Base-by-base conservation (phyloP, 176 grass and related monocot species). In the Eleusine indica region DNA sequence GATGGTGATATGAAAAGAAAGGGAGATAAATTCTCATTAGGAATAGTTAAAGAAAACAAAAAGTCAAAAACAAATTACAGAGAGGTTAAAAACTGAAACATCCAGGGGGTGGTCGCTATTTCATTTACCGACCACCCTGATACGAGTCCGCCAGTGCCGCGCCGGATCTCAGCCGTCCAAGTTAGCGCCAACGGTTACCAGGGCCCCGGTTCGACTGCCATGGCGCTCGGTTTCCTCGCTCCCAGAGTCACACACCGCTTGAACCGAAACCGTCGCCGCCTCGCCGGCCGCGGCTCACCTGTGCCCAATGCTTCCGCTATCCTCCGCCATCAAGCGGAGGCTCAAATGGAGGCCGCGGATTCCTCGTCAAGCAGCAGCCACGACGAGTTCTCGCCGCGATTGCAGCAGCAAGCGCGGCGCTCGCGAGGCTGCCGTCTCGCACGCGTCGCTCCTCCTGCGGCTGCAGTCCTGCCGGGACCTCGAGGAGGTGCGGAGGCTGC, bases 401-500 rank as follows among this genome's bases (percentile, higher is more conserved):
- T 79, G 67, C 79, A 44, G 79, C 67, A 15, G 49, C 41, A 14
- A 10, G 25, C 28, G 62, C 79, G 12, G n/a, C 3, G 28, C 68
- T 21, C 74, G 56, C 62, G 30, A 56, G 13, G 10, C 42, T 39
- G 67, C 10, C 56, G 60, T 9, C 76, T 84, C 91, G 42, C 87
- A 87, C 85, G 62, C 51, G 4, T 79, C 85, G 77, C 74, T 93
- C 47, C 82, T 87, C 73, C 73, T 87, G 43, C 88, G 48, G 62
- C 82, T 90, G 74, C 85, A 76, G 16, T 88, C 85, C 2, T 54
- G 17, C 41, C 63, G 67, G 70, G 30, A 37, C 0, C 44, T 79
- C 9, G 1, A 61, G n/a, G 82, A 87, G 46, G 61, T 65, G 2
- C 53, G 52, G 53, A 67, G 44, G 18, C 16, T 84, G 48, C 91